Evolutionary conservation across 1,284 basidiomycete species (phyloP).

Genomic region (Marasmius tenuissimus): DNA sequence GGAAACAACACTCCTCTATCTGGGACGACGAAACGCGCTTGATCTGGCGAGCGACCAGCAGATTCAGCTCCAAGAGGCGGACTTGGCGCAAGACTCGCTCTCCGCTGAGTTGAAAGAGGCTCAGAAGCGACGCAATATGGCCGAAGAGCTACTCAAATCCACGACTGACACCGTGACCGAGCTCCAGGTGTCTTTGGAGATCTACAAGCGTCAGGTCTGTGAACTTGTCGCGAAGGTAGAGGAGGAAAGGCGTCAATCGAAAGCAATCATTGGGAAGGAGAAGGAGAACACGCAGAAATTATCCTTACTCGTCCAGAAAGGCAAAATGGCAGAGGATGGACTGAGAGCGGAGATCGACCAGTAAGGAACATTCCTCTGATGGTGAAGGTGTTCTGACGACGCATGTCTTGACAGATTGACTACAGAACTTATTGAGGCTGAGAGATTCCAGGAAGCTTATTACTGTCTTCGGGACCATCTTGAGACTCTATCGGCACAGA

Average conservation of each 20-base stretch:
- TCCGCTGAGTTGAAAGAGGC: conserved; percentile 13
- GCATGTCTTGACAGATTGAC: conserved; percentile 43
- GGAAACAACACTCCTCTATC: neutral
- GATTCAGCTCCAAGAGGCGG: neutral
- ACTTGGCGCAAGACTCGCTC: conserved; percentile 9
- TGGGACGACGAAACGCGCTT: neutral
- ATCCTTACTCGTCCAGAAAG: conserved; percentile 48
- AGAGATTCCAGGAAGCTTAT: conserved; percentile 69
- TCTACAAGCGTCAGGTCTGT: conserved; percentile 28
- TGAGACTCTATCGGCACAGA: conserved; percentile 60
- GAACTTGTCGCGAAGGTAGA: conserved; percentile 30
- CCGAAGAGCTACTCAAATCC: conserved; percentile 13
- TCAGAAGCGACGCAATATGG: conserved; percentile 1
- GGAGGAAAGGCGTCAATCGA: conserved; percentile 20
- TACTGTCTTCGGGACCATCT: conserved; percentile 61
- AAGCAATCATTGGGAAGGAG: conserved; percentile 46
- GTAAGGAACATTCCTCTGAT: conserved; percentile 37
- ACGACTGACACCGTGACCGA: conserved; percentile 27
- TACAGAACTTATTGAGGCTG: conserved; percentile 54
- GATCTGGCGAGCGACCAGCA: neutral
- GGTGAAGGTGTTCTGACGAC: conserved; percentile 6
- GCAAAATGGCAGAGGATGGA: conserved; percentile 59
- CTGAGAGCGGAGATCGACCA: conserved; percentile 61
- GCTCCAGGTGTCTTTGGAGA: conserved; percentile 24
- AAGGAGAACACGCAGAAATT: conserved; percentile 48